Evolutionary conservation across 1,284 basidiomycete species (phyloP).

Genomic region (Laetiporus sulphureus): DNA sequence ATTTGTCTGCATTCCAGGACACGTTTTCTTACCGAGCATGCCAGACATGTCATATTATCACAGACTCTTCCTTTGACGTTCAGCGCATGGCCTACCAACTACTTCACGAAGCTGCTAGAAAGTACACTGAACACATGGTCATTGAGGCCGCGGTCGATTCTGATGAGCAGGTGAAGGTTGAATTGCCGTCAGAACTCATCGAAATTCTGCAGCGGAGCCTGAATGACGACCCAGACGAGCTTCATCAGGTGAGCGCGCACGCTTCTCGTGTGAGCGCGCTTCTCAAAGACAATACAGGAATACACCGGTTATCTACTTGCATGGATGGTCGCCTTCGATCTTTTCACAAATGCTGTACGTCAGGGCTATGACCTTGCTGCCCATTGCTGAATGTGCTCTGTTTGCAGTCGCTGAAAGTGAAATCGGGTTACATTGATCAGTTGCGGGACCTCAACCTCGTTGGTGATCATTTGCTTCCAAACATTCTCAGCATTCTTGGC

Average conservation of each 20-base stretch:
- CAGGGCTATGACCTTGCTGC: background rate
- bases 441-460: conserved; percentile 70
- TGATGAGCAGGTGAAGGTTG: conserved; percentile 40
- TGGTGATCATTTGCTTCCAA: conserved; percentile 64
- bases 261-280: too few relatives aligned
- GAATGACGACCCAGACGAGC: too few relatives aligned
- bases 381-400: conserved; percentile 1
- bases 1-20: background rate
- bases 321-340: conserved; percentile 89
- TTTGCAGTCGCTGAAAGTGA: conserved; percentile 73
- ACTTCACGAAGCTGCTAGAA: conserved; percentile 54
- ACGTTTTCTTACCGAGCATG: background rate
- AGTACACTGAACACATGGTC: conserved; percentile 73
- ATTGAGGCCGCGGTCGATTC: conserved; percentile 79
- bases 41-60: conserved; percentile 72
- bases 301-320: conserved; percentile 68
- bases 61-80: conserved; percentile 58
- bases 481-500: conserved; percentile 63
- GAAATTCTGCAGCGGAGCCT: conserved; percentile 56
- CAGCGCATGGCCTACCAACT: conserved; percentile 70
- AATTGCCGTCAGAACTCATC: conserved; percentile 65
- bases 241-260: too few relatives aligned
- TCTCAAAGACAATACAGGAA: too few relatives aligned
- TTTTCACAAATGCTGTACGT: conserved; percentile 82
- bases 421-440: conserved; percentile 80